phyloP scores from a whole-genome alignment of 257 asterid genomes.

The Coffea eugenioides region DNA sequence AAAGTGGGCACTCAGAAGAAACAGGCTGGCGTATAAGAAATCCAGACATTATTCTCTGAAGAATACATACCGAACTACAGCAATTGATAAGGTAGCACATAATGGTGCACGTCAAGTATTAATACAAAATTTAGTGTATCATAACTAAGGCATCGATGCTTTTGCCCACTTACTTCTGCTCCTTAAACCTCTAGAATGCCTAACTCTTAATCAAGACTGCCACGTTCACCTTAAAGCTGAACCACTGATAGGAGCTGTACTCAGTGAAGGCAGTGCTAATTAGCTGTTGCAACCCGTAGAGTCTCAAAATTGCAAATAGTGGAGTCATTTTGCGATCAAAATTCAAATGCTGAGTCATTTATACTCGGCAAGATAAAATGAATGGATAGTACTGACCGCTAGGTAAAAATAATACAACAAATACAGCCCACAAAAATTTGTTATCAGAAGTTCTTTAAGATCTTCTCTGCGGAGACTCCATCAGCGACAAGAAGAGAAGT shows the following conservation, averaged over 20 bases:
- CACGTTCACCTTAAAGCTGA: background rate
- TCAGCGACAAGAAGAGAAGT: constrained; percentile 75
- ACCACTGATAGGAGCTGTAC: background rate
- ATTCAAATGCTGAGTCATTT: constrained; percentile 11
- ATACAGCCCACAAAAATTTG: constrained; percentile 11
- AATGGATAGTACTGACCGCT: constrained; percentile 19
- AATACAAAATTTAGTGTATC: constrained; percentile 5
- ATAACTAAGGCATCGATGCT: background rate
- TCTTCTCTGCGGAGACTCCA: constrained; percentile 63
- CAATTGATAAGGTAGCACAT: background rate
- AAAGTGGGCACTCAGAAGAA: background rate
- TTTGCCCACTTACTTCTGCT: background rate
- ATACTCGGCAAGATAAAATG: constrained; percentile 28
- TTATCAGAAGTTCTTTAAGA: constrained; percentile 65
- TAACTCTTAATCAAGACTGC: background rate
- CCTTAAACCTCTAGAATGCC: background rate
- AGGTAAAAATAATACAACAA: constrained; percentile 24
- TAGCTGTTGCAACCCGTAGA: background rate
- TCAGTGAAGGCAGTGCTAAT: background rate
- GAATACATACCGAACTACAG: background rate
- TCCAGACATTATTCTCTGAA: background rate
- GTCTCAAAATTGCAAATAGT: background rate
- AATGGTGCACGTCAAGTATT: background rate
- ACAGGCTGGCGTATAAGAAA: background rate
- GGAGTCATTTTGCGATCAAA: background rate